phyloP scores from a whole-genome alignment of 2,329 filamentous ascomycete genomes.

The Diplocarpon rosae region DNA sequence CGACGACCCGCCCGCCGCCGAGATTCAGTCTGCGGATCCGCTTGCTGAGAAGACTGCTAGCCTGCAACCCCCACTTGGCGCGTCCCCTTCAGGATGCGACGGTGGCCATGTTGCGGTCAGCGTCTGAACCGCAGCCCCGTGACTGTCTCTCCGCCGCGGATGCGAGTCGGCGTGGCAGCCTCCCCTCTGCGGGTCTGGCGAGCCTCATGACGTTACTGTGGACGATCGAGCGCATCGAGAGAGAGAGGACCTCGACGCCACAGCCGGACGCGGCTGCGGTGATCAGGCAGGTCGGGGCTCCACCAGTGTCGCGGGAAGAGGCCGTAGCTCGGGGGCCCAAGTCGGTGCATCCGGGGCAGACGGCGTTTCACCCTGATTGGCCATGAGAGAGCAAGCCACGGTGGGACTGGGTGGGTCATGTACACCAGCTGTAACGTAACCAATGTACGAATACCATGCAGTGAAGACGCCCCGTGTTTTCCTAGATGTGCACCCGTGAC shows the following conservation, averaged over 20 bases:
- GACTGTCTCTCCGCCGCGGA: slow-evolving; percentile 25
- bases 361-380: slow-evolving; percentile 15
- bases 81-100: slow-evolving; percentile 65
- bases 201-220: slow-evolving; percentile 27
- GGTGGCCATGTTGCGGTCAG: slow-evolving; percentile 62
- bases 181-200: slow-evolving; percentile 22
- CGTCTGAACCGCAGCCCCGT: slow-evolving; percentile 38
- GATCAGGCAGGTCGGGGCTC: slow-evolving; percentile 21
- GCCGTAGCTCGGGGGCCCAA: slow-evolving; percentile 18
- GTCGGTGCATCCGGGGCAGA: slow-evolving; percentile 23
- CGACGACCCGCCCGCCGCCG: slow-evolving; percentile 32
- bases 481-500: too few relatives aligned
- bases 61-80: slow-evolving; percentile 64
- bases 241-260: slow-evolving; percentile 14
- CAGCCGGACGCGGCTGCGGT: slow-evolving; percentile 23
- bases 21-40: slow-evolving; percentile 28
- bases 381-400: slow-evolving; percentile 1
- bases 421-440: slow-evolving; percentile 1
- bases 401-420: not conserved
- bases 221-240: slow-evolving; percentile 24
- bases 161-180: slow-evolving; percentile 17
- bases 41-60: slow-evolving; percentile 42
- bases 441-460: not conserved
- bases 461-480: too few relatives aligned
- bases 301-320: slow-evolving; percentile 15